Conservation (phyloP, 352 stramenopile genomes). For the Globisporangium radiosum region DNA sequence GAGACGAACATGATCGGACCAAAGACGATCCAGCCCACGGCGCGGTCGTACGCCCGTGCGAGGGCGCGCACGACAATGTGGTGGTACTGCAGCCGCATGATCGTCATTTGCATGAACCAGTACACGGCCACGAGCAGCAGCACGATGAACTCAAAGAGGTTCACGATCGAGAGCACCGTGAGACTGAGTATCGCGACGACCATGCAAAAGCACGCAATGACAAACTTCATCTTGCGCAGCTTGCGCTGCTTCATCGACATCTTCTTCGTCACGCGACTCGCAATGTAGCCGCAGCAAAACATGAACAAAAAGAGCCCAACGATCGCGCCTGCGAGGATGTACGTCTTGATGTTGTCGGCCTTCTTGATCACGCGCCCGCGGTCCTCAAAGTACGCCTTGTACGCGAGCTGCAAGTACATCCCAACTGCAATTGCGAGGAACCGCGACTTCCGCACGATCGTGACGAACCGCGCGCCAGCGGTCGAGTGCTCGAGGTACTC, state of each 20-base stretch:
- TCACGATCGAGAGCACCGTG: constrained; percentile 57
- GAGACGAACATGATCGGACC: constrained; percentile 83
- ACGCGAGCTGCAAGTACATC: constrained; percentile 80
- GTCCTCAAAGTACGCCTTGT: constrained; percentile 71
- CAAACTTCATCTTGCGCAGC: constrained; percentile 85
- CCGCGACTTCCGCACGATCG: constrained; percentile 71
- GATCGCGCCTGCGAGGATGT: constrained; percentile 53
- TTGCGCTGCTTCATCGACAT: constrained; percentile 89
- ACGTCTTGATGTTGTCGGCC: constrained; percentile 46
- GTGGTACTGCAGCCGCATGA: constrained; percentile 74
- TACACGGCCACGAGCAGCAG: constrained; percentile 69
- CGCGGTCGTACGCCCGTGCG: constrained; percentile 64
- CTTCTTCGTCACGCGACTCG: constrained; percentile 84
- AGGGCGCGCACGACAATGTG: constrained; percentile 80
- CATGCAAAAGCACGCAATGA: constrained; percentile 65
- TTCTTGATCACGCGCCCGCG: constrained; percentile 51
- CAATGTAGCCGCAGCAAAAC: constrained; percentile 79
- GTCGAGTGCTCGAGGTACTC: constrained; percentile 82
- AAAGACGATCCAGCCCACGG: constrained; percentile 85
- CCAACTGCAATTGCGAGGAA: constrained; percentile 68
- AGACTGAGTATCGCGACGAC: constrained; percentile 61
- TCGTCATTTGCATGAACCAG: constrained; percentile 84
- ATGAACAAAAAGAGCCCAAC: constrained; percentile 67
- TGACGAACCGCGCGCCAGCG: constrained; percentile 47
- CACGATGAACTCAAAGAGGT: constrained; percentile 70